Percentiles rank a stretch among this genome's conserved stretches.
Evolutionary conservation across 2,329 filamentous ascomycete species (phyloP).

Genomic region (Sporothrix humicola): DNA sequence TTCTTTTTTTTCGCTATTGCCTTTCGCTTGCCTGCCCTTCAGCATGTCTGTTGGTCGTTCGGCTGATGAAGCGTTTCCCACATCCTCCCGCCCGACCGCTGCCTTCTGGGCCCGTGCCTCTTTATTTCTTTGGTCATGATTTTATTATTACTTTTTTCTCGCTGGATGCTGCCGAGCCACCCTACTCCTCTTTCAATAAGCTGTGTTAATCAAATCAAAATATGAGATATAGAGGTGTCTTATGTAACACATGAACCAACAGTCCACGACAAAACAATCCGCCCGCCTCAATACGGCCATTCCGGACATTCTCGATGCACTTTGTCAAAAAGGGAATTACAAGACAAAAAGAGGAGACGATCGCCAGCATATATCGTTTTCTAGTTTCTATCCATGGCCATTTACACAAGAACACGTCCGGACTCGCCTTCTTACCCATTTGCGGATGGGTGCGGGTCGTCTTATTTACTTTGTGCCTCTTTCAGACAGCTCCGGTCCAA

Average conservation of each 20-base stretch:
- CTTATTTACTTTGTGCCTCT: constrained; percentile 13
- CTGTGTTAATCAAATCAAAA: neutral
- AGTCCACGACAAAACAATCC: neutral
- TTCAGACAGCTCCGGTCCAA: neutral
- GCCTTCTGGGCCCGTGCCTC: neutral
- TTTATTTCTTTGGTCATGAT: neutral
- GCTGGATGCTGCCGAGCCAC: constrained; percentile 15
- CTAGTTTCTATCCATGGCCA: neutral
- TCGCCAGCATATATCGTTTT: no score
- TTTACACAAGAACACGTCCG: neutral
- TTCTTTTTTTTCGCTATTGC: neutral
- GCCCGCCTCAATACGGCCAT: neutral
- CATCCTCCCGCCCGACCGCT: constrained; percentile 9
- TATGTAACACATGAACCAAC: constrained; percentile 6
- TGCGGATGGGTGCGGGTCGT: neutral
- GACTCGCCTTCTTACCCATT: neutral
- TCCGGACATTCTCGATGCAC: constrained; percentile 1
- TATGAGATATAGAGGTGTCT: neutral
- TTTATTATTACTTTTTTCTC: neutral
- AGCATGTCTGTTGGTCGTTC: constrained; percentile 2
- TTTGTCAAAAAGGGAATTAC: neutral
- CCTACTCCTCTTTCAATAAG: neutral
- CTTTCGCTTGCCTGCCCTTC: neutral
- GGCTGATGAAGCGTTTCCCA: constrained; percentile 14
- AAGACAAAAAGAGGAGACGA: neutral